These are phyloP conservation scores for Naematelia encephala DNA, from an alignment of 768 basidiomycete species.

Conservation along the genomic window DNA sequence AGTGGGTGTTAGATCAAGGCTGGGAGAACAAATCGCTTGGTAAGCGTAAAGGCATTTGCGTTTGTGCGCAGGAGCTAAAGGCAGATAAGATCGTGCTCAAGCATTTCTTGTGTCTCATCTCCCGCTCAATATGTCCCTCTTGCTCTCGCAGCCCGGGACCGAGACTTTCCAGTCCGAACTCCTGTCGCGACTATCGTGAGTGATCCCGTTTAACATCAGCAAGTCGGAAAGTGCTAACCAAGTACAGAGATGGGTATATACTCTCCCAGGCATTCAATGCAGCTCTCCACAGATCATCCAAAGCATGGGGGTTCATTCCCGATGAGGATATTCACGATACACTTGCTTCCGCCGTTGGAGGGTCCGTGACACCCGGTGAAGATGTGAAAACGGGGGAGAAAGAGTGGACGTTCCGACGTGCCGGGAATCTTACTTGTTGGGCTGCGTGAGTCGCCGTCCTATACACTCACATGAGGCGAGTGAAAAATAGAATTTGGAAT, in stretches of 20 bases:
- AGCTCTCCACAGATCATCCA: slow-evolving; percentile 22
- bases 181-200: slow-evolving; percentile 40
- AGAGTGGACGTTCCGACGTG: slow-evolving; percentile 48
- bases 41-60: slow-evolving; percentile 4
- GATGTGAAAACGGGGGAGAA: slow-evolving; percentile 17
- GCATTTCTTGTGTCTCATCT: slow-evolving; percentile 37
- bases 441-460: slow-evolving; percentile 41
- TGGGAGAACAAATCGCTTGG: slow-evolving; percentile 21
- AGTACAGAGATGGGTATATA: slow-evolving; percentile 36
- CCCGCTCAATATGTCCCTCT: slow-evolving; percentile 21
- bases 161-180: slow-evolving; percentile 12
- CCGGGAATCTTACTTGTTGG: slow-evolving; percentile 44
- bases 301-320: slow-evolving; percentile 46
- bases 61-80: neutral
- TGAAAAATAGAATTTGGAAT: neutral
- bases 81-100: slow-evolving; percentile 31
- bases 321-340: slow-evolving; percentile 48
- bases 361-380: slow-evolving; percentile 6
- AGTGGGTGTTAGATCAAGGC: slow-evolving; percentile 22
- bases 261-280: slow-evolving; percentile 43
- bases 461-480: neutral
- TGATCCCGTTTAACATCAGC: slow-evolving; percentile 6
- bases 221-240: neutral
- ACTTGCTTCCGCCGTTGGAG: slow-evolving; percentile 10
- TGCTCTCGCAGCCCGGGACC: slow-evolving; percentile 15